Conservation (phyloP, 495 filamentous ascomycete species). For the Neohortaea acidophila region DNA sequence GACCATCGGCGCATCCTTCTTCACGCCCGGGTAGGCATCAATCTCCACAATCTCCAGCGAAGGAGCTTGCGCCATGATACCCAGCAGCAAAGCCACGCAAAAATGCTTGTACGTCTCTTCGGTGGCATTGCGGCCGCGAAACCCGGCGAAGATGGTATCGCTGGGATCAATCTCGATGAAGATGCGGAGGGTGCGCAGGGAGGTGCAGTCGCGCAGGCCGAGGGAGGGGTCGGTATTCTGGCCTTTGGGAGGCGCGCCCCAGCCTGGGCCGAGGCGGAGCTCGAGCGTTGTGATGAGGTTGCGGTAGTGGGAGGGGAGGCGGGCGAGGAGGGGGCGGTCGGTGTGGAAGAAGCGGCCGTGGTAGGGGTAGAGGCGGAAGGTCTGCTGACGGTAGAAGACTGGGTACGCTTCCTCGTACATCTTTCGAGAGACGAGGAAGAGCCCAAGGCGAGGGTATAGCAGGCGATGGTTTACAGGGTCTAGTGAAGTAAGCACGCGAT, state of each 20-base stretch:
- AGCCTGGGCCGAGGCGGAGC: slow-evolving; percentile 66
- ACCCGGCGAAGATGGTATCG: slow-evolving; percentile 55
- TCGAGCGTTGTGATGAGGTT: slow-evolving; percentile 52
- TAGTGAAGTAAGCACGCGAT: neutral
- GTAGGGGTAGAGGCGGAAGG: slow-evolving; percentile 62
- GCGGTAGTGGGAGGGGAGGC: slow-evolving; percentile 51
- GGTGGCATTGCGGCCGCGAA: slow-evolving; percentile 36
- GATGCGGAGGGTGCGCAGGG: slow-evolving; percentile 49
- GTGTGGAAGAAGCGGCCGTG: slow-evolving; percentile 53
- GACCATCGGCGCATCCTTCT: slow-evolving; percentile 55
- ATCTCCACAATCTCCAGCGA: slow-evolving; percentile 51
- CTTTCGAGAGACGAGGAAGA: slow-evolving; percentile 47
- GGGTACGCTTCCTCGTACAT: slow-evolving; percentile 58
- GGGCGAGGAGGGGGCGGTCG: slow-evolving; percentile 47
- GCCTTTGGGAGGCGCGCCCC: slow-evolving; percentile 54
- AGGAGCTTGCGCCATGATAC: slow-evolving; percentile 46
- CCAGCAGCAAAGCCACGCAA: slow-evolving; percentile 39
- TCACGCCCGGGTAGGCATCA: slow-evolving; percentile 58
- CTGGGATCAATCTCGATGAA: slow-evolving; percentile 65
- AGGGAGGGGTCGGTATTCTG: slow-evolving; percentile 55
- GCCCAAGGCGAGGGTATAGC: slow-evolving; percentile 38
- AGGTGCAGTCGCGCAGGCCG: slow-evolving; percentile 48
- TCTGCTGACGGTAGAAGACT: slow-evolving; percentile 64
- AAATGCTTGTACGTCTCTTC: slow-evolving; percentile 65
- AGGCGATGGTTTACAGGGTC: slow-evolving; percentile 48